Percentiles rank a stretch among this genome's conserved stretches.
Conservation (phyloP, 768 basidiomycete genomes). For the Boletus subcaerulescens region DNA sequence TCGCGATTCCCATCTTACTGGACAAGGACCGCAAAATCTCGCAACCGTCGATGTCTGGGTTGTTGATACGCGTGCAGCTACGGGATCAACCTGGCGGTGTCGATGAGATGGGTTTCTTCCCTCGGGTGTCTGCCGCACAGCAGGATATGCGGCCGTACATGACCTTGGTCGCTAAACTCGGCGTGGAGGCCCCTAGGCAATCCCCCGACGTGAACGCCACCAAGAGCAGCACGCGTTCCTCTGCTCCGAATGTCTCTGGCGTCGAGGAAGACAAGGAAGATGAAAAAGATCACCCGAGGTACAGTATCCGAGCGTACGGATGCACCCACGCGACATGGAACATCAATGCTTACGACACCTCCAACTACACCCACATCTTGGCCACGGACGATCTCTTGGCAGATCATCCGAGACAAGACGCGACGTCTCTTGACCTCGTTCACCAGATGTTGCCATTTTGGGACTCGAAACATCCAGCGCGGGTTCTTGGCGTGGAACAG, state of each 20-base stretch:
- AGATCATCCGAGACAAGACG: not conserved
- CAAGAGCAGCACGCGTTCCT: no score
- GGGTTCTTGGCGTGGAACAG: no score
- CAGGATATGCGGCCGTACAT: not conserved
- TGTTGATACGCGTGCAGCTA: not conserved
- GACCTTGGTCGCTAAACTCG: not conserved
- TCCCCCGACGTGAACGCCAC: no score
- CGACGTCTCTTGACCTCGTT: not conserved
- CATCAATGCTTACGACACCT: no score
- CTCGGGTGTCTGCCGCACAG: not conserved
- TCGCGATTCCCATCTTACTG: not conserved
- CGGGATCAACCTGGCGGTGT: not conserved
- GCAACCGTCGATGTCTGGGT: not conserved
- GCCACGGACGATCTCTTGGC: not conserved
- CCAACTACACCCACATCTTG: no score
- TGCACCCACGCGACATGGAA: not conserved
- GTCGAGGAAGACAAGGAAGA: no score
- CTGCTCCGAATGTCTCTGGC: no score
- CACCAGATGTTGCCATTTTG: not conserved
- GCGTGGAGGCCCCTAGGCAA: not conserved
- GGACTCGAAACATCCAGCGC: no score
- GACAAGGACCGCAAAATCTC: not conserved
- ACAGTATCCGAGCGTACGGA: not conserved
- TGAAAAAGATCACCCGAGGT: not conserved
- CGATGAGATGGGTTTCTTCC: not conserved